Percentiles rank a stretch among this genome's conserved stretches.
Evolutionary conservation across 495 filamentous ascomycete genomes (phyloP).

Genomic region (Aeminium ludgeri): DNA sequence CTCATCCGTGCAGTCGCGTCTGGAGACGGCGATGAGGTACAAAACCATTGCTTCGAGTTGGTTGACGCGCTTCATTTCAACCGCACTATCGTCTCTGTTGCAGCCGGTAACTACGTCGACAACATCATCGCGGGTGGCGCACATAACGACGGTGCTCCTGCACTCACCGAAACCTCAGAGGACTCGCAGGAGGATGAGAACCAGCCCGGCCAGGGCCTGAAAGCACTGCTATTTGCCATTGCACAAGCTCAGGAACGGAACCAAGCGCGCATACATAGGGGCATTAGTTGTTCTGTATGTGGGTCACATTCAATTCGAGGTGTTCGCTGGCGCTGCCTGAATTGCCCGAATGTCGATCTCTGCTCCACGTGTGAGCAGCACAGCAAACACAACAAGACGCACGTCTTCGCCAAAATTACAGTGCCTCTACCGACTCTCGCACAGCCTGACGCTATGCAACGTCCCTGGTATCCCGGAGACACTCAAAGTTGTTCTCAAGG

Average conservation of each 20-base stretch:
- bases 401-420: constrained; percentile 86
- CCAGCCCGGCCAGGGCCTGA: constrained; percentile 30
- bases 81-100: too few relatives aligned
- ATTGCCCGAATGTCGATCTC: constrained; percentile 50
- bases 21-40: too few relatives aligned
- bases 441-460: constrained; percentile 49
- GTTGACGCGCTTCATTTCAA: too few relatives aligned
- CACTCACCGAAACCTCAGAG: too few relatives aligned
- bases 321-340: constrained; percentile 17
- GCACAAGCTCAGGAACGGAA: constrained; percentile 52
- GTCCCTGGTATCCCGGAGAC: constrained; percentile 82
- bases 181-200: too few relatives aligned
- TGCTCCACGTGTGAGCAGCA: constrained; percentile 75
- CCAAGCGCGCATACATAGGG: constrained; percentile 83
- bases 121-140: too few relatives aligned
- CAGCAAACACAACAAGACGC: constrained; percentile 58
- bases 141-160: too few relatives aligned
- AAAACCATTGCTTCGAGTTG: too few relatives aligned
- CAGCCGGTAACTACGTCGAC: too few relatives aligned
- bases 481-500: constrained; percentile 49
- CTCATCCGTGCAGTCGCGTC: neutral
- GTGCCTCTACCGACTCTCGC: constrained; percentile 55
- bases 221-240: constrained; percentile 28
- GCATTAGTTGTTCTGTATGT: constrained; percentile 84
- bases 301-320: constrained; percentile 73